Evolutionary conservation across 1,284 basidiomycete species (phyloP).

Genomic region (Ceratobasidium sp.): DNA sequence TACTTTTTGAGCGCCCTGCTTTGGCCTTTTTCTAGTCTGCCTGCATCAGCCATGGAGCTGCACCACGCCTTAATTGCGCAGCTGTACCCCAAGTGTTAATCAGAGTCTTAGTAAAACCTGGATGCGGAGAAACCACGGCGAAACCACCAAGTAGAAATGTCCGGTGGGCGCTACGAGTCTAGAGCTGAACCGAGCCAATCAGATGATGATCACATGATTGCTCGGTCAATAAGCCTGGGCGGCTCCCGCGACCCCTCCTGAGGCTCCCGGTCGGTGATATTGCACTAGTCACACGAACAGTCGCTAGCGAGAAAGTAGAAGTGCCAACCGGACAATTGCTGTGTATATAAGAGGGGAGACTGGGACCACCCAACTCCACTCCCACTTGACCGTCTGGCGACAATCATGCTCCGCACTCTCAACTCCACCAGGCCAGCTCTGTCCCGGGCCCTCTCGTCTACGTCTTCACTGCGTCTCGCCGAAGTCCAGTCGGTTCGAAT

Average conservation of each 20-base stretch:
- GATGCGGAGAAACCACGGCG: no score
- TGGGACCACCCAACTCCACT: background rate
- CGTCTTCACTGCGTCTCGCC: constrained; percentile 37
- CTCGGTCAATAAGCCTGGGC: background rate
- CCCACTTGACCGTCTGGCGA: background rate
- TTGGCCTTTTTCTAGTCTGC: no score
- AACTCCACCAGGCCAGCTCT: constrained; percentile 17
- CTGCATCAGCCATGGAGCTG: no score
- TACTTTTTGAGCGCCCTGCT: no score
- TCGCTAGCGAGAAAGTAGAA: background rate
- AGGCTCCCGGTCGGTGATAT: constrained; percentile 7
- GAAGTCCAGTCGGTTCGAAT: constrained; percentile 21
- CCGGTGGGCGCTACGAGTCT: background rate
- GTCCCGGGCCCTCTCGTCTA: background rate
- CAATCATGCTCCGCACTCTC: constrained; percentile 28
- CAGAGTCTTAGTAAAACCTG: no score
- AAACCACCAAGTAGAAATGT: background rate
- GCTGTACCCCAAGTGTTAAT: no score
- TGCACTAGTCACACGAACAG: background rate
- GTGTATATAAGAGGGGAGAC: constrained; percentile 1
- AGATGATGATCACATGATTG: background rate
- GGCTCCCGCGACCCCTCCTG: constrained; percentile 1
- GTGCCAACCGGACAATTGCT: background rate
- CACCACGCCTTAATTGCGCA: no score
- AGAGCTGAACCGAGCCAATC: background rate